phyloP scores from a whole-genome alignment of 1,284 basidiomycete genomes.

The Microbotryomycetes sp. region DNA sequence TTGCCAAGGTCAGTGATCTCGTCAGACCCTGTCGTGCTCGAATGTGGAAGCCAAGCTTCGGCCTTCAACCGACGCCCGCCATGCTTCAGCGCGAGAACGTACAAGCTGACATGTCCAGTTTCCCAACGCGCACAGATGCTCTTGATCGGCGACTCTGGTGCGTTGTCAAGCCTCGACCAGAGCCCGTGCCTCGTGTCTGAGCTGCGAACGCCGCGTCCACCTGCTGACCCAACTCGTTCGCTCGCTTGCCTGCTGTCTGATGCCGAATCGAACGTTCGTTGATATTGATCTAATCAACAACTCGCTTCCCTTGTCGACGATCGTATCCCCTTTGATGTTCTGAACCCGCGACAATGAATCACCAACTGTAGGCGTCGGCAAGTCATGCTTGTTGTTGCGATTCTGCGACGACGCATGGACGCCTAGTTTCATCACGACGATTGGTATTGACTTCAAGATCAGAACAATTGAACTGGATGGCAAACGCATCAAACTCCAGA shows the following conservation, averaged over 20 bases:
- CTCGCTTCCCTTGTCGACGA: too few relatives aligned
- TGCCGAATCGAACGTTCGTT: too few relatives aligned
- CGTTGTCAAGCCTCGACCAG: constrained; percentile 35
- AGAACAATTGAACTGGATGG: constrained; percentile 94
- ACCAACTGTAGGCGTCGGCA: constrained; percentile 66
- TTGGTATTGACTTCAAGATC: constrained; percentile 95
- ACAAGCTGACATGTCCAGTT: not conserved
- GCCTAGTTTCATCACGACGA: constrained; percentile 98
- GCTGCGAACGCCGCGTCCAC: too few relatives aligned
- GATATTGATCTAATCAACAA: too few relatives aligned
- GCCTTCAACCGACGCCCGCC: too few relatives aligned
- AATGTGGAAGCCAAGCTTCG: not conserved
- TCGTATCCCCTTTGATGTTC: too few relatives aligned
- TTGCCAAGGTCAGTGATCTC: constrained; percentile 32
- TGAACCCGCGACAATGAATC: too few relatives aligned
- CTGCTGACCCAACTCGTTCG: too few relatives aligned
- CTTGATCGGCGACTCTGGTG: constrained; percentile 93
- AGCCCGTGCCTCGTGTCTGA: too few relatives aligned
- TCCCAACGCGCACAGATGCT: constrained; percentile 56
- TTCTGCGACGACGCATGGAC: constrained; percentile 99
- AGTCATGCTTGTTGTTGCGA: constrained; percentile 93
- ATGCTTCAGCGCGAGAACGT: not conserved
- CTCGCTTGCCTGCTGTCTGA: too few relatives aligned
- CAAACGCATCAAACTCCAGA: constrained; percentile 92
- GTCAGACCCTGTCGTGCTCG: not conserved